Conservation (phyloP, 257 asterid genomes). For the Solanum tacnaense region DNA sequence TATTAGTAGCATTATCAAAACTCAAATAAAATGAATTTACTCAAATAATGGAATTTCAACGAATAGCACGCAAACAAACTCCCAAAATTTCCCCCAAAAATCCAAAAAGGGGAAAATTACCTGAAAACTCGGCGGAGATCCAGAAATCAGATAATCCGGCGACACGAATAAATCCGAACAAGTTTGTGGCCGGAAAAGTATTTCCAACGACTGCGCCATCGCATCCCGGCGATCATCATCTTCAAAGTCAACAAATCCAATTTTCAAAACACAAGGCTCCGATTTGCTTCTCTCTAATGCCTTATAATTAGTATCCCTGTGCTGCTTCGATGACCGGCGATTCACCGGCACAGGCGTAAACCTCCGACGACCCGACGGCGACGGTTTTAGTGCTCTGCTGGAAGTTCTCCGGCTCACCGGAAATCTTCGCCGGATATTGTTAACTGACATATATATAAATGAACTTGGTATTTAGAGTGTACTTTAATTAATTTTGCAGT, state of each 20-base stretch:
- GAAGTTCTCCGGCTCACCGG: constrained; percentile 32
- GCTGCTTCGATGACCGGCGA: constrained; percentile 5
- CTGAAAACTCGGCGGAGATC: constrained; percentile 17
- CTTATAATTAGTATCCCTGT: background rate
- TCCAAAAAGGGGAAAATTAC: background rate
- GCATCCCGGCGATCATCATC: background rate
- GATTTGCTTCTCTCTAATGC: constrained; percentile 30
- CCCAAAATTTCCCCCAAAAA: background rate
- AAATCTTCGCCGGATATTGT: constrained; percentile 16
- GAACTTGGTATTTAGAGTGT: background rate
- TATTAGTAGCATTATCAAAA: background rate
- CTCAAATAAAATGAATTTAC: background rate
- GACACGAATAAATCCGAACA: constrained; percentile 29
- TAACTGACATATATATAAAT: constrained; percentile 24
- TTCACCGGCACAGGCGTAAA: background rate
- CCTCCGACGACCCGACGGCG: constrained; percentile 3
- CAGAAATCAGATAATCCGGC: constrained; percentile 13
- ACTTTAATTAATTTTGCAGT: background rate
- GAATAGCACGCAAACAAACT: background rate
- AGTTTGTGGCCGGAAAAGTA: constrained; percentile 36
- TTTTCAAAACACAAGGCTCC: constrained; percentile 25
- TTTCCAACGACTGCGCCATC: constrained; percentile 14
- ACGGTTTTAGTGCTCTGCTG: constrained; percentile 6
- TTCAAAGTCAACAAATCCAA: background rate
- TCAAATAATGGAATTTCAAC: background rate